Conservation (phyloP, 2,329 filamentous ascomycete species). For the Myriosclerotinia scirpicola region DNA sequence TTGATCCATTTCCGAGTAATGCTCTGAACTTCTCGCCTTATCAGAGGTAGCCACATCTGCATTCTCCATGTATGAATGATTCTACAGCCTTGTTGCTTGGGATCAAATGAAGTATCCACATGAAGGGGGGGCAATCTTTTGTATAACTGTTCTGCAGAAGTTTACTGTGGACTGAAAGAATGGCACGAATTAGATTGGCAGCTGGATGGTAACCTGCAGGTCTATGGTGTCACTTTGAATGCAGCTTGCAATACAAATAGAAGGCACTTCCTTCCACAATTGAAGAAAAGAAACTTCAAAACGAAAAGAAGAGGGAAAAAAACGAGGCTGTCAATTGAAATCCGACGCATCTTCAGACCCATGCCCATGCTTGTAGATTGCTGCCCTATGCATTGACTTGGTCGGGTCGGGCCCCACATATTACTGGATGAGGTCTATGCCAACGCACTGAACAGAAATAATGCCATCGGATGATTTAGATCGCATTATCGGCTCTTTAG, state of each 20-base stretch:
- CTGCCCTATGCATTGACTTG: conserved; percentile 22
- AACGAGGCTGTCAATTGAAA: conserved; percentile 21
- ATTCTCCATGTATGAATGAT: conserved; percentile 22
- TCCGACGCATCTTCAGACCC: conserved; percentile 11
- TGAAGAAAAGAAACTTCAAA: background rate
- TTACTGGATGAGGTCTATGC: conserved; percentile 20
- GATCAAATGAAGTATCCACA: conserved; percentile 12
- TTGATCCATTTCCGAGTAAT: conserved; percentile 19
- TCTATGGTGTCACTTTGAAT: conserved; percentile 22
- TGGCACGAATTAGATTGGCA: conserved; percentile 6
- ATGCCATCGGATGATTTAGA: background rate
- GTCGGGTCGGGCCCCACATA: conserved; percentile 19
- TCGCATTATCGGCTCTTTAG: conserved; percentile 9
- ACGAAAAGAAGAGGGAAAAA: conserved; percentile 16
- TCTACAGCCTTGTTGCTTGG: conserved; percentile 21
- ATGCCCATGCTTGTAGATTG: conserved; percentile 18
- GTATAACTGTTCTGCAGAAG: conserved; percentile 21
- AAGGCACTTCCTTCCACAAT: conserved; percentile 4
- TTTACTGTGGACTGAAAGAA: conserved; percentile 13
- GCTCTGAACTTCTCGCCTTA: conserved; percentile 20
- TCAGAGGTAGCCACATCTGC: conserved; percentile 23
- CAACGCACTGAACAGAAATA: conserved; percentile 20
- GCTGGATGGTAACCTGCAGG: conserved; percentile 10
- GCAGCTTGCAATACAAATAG: conserved; percentile 17
- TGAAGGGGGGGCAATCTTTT: background rate